Percentiles rank a stretch among this genome's conserved stretches.
Conservation (phyloP, 805 yeast species). For the Ogataea naganishii region DNA sequence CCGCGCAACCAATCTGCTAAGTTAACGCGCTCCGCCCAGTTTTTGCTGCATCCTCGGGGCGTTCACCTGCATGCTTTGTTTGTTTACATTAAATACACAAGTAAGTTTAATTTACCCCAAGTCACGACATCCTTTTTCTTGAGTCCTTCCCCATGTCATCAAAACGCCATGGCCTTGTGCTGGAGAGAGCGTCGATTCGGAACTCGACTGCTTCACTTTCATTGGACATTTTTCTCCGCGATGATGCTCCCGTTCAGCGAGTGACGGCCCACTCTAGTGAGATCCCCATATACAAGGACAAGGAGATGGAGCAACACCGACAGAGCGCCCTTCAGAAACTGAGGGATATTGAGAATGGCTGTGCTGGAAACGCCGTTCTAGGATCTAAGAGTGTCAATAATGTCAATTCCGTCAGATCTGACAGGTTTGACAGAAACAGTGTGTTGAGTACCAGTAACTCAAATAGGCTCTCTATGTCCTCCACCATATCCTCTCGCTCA, state of each 20-base stretch:
- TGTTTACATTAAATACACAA: no score
- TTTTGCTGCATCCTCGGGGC: no score
- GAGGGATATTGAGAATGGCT: background rate
- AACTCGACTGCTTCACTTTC: conserved; percentile 9
- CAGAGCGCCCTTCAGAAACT: background rate
- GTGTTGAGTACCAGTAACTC: conserved; percentile 3
- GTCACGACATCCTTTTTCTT: no score
- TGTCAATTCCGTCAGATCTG: conserved; percentile 1
- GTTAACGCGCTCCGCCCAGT: no score
- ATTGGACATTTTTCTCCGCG: conserved; percentile 8
- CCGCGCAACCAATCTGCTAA: no score
- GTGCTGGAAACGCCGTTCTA: background rate
- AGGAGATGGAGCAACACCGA: conserved; percentile 1
- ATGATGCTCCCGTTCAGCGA: conserved; percentile 2
- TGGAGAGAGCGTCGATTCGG: no score
- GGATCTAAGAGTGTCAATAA: background rate
- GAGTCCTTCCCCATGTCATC: no score
- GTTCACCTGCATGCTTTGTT: no score
- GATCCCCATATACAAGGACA: background rate
- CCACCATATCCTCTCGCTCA: conserved; percentile 14
- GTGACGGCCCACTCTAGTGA: background rate
- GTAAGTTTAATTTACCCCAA: no score
- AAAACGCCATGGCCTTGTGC: no score
- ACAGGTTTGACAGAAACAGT: conserved; percentile 1
- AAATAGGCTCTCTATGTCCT: conserved; percentile 9